These are phyloP conservation scores for Isoetes engelmannii DNA, from an alignment of 83 land plant genomes.

Conservation along the genomic window DNA sequence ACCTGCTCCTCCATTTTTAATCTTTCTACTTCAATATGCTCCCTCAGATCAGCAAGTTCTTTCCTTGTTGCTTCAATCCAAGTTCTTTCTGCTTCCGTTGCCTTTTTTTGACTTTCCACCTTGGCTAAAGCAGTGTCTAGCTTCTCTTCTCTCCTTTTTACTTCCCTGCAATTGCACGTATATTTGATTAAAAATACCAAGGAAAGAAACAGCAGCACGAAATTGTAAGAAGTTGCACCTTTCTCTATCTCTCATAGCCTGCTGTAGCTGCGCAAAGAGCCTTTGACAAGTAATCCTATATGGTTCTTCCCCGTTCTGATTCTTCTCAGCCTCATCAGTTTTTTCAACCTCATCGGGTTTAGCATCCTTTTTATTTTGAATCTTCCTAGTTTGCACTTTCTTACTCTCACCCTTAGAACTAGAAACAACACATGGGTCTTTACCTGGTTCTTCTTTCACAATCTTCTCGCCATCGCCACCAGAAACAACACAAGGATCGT, in stretches of 20 bases:
- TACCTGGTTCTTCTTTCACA: too few species aligned
- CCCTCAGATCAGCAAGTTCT: slow-evolving; percentile 10
- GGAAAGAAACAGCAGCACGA: background rate
- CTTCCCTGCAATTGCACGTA: slow-evolving; percentile 6
- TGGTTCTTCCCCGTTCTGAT: too few species aligned
- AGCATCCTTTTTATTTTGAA: too few species aligned
- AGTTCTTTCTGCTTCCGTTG: slow-evolving; percentile 1
- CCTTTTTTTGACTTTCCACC: background rate
- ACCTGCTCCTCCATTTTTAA: slow-evolving; percentile 14
- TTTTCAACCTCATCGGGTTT: too few species aligned
- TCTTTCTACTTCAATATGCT: slow-evolving; percentile 10
- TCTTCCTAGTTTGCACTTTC: too few species aligned
- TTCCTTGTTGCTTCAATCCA: slow-evolving; percentile 1
- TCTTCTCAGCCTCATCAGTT: too few species aligned
- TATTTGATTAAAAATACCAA: background rate
- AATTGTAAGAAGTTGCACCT: slow-evolving; percentile 4
- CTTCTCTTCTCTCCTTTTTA: slow-evolving; percentile 8
- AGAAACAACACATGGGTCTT: too few species aligned
- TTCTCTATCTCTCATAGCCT: background rate
- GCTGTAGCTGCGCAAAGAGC: slow-evolving; percentile 1
- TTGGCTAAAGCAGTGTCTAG: background rate
- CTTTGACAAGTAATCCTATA: background rate
- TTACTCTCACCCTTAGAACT: too few species aligned
- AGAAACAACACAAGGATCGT: too few species aligned
- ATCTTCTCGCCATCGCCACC: too few species aligned